phyloP scores from a whole-genome alignment of 495 filamentous ascomycete species.

The Penicillium daleae region DNA sequence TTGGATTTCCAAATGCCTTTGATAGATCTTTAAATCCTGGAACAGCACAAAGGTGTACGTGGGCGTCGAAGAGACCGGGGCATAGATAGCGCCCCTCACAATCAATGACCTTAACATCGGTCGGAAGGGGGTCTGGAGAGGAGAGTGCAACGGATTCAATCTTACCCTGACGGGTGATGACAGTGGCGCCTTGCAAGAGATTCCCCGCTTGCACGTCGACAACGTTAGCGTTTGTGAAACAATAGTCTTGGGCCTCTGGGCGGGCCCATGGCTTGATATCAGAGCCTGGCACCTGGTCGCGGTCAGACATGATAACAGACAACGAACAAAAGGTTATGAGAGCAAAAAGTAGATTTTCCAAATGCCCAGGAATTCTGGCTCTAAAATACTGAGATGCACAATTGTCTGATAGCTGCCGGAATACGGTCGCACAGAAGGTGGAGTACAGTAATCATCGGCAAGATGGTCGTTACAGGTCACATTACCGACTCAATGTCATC shows the following conservation, averaged over 20 bases:
- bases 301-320: constrained; percentile 14
- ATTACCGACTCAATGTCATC: constrained; percentile 21
- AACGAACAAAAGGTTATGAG: neutral
- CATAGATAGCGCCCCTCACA: constrained; percentile 51
- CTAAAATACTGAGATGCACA: neutral
- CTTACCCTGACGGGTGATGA: constrained; percentile 24
- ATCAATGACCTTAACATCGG: constrained; percentile 34
- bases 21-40: constrained; percentile 40
- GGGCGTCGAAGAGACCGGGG: constrained; percentile 60
- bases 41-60: constrained; percentile 55
- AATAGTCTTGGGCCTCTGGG: constrained; percentile 29
- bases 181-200: constrained; percentile 27
- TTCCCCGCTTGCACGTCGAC: constrained; percentile 37
- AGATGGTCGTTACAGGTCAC: constrained; percentile 14
- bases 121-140: constrained; percentile 18
- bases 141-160: constrained; percentile 20
- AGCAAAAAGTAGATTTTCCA: neutral
- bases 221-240: constrained; percentile 41
- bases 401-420: neutral
- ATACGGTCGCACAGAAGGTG: neutral
- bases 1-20: constrained; percentile 33
- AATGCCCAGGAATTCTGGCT: neutral
- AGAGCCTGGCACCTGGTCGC: constrained; percentile 20
- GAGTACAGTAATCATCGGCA: constrained; percentile 12
- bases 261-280: constrained; percentile 44